Evolutionary conservation across 2,329 filamentous ascomycete species (phyloP), one percentile per base, ranked within the genome.

Genomic region (Neopestalotiopsis sp.): DNA sequence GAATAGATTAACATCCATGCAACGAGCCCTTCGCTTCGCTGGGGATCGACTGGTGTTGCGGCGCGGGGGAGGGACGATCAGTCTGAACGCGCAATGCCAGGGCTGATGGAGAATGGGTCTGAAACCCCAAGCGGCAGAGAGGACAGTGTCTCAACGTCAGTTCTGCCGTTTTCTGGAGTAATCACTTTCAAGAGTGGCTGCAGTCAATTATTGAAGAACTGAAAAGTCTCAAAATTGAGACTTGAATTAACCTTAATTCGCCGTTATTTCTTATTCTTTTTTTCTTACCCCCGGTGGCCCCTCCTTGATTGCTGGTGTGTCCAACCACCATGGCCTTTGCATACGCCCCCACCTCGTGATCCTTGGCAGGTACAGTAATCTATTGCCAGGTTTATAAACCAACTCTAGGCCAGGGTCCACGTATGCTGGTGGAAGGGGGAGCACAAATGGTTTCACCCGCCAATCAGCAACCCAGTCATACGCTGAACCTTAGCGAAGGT

Each of bases 401-500:
- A 17, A 32, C 24, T 34, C 32, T 61, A 28, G 58, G 28, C 20
- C 17, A 20, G 10, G n/a, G 28, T 20, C 28, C 30, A 34, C 32
- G 34, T 38, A 20, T 38, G 9, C 14, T 20, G 34, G 34, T 59
- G 57, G 24, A 59, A 59, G 57, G 59, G 59, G 28, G 24, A 28
- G 10, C 59, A 38, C 28, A 42, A 30, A 40, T 28, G 45, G 45
- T 53, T 61, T 61, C 59, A 61, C 59, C 59, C 59, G 2, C 59
- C 59, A 61, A 61, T 61, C 32, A 40, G 9, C 7, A 34, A 61
- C 59, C 59, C 32, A 34, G 30, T 34, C 32, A 38, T 12, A 30
- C 30, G 30, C 24, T 34, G 30, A 61, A 61, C 59, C 59, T 61
- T 61, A 61, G n/a, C 32, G 45, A 53, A 53, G 45, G 45, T 17